Conservation (phyloP, 495 filamentous ascomycete species). For the Aspergillus carlsbadensis region DNA sequence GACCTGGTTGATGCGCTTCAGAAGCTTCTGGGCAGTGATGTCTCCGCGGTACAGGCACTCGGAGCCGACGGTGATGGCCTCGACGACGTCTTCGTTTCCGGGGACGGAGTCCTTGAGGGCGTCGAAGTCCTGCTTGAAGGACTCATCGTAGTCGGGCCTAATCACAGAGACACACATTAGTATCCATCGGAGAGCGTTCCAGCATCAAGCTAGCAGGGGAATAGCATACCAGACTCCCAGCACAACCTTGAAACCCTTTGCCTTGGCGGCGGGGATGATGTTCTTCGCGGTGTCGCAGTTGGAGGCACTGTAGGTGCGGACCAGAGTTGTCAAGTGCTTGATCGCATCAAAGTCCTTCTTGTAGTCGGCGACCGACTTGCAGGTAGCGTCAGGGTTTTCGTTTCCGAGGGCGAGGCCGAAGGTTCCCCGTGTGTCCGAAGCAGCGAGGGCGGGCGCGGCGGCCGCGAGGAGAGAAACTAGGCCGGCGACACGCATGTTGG, state of each 20-base stretch:
- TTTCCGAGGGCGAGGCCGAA: slow-evolving; percentile 52
- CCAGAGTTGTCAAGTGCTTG: slow-evolving; percentile 53
- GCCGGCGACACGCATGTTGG: slow-evolving; percentile 45
- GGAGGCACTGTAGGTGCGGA: slow-evolving; percentile 68
- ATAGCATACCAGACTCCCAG: slow-evolving; percentile 69
- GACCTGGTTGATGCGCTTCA: slow-evolving; percentile 61
- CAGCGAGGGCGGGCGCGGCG: slow-evolving; percentile 39
- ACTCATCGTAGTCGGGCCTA: slow-evolving; percentile 68
- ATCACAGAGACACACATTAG: neutral
- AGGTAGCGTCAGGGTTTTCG: slow-evolving; percentile 52
- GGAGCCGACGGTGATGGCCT: slow-evolving; percentile 76
- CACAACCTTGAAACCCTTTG: slow-evolving; percentile 70
- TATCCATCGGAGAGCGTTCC: neutral
- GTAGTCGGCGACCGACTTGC: slow-evolving; percentile 66
- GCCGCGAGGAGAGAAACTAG: slow-evolving; percentile 41
- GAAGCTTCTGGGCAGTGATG: slow-evolving; percentile 62
- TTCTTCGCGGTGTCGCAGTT: slow-evolving; percentile 63
- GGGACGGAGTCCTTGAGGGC: slow-evolving; percentile 55
- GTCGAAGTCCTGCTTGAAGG: slow-evolving; percentile 61
- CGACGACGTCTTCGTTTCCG: slow-evolving; percentile 57
- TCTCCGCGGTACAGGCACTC: slow-evolving; percentile 75
- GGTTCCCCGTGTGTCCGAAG: slow-evolving; percentile 40
- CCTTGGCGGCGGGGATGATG: slow-evolving; percentile 70
- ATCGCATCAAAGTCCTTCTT: slow-evolving; percentile 64
- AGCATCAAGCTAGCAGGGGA: neutral